Conservation (phyloP, 108 stramenopile species). For the Licmophora abbreviata region DNA sequence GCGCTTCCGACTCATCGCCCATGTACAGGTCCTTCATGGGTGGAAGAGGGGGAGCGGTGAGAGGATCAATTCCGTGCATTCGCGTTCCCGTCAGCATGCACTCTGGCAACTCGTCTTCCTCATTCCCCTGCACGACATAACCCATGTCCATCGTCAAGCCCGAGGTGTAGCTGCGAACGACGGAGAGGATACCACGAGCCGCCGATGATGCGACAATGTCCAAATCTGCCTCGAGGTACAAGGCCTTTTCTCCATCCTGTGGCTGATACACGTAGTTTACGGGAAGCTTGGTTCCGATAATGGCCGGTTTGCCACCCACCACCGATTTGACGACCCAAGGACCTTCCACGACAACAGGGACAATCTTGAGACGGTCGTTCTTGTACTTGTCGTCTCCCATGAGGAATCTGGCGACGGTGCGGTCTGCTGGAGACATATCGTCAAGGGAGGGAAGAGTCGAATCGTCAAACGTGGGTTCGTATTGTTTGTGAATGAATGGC, state of each 20-base stretch:
- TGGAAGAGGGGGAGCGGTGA: neutral
- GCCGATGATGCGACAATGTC: conserved; percentile 63
- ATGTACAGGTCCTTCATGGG: neutral
- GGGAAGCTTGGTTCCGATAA: conserved; percentile 74
- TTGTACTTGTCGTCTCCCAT: conserved; percentile 55
- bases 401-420: conserved; percentile 14
- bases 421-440: neutral
- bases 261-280: conserved; percentile 29
- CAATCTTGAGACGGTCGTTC: conserved; percentile 65
- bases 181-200: conserved; percentile 60
- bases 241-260: conserved; percentile 15
- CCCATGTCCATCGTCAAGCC: conserved; percentile 78
- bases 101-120: conserved; percentile 70
- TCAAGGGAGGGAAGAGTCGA: neutral
- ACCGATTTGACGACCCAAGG: conserved; percentile 80
- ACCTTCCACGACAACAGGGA: conserved; percentile 76
- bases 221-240: conserved; percentile 65
- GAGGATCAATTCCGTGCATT: conserved; percentile 76
- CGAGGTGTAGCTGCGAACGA: conserved; percentile 70
- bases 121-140: conserved; percentile 75
- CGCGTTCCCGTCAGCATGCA: conserved; percentile 74
- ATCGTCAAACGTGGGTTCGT: neutral
- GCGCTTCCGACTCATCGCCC: conserved; percentile 36
- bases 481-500: conserved; percentile 37
- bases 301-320: conserved; percentile 80